These are phyloP conservation scores for Verbascum thapsus DNA, from an alignment of 257 asterid genomes.

Conservation along the genomic window DNA sequence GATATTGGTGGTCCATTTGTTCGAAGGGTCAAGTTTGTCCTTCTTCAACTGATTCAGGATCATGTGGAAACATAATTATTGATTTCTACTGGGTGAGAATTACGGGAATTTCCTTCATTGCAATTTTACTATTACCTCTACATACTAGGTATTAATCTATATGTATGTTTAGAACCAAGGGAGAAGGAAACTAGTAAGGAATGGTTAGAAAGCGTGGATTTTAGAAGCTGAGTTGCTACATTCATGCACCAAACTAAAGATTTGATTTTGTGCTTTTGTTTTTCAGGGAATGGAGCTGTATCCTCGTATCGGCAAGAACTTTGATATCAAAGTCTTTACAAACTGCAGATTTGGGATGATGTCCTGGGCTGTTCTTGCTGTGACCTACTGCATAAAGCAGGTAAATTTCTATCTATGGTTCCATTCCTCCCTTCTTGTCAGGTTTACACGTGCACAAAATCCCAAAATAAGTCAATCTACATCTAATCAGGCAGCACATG, in stretches of 20 bases:
- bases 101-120: constrained; percentile 10
- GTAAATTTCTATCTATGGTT: constrained; percentile 34
- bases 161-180: constrained; percentile 1
- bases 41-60: constrained; percentile 90
- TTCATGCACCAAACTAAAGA: constrained; percentile 16
- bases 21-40: constrained; percentile 85
- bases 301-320: constrained; percentile 95
- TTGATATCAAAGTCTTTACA: constrained; percentile 94
- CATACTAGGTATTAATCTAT: constrained; percentile 15
- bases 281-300: constrained; percentile 96
- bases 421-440: neutral
- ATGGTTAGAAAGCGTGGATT: constrained; percentile 14
- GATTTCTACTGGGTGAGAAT: constrained; percentile 93
- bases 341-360: constrained; percentile 99
- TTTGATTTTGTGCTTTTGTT: constrained; percentile 11
- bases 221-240: constrained; percentile 24
- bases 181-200: constrained; percentile 16
- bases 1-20: constrained; percentile 35
- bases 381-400: constrained; percentile 97
- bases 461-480: constrained; percentile 16
- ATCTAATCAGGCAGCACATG: neutral
- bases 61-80: constrained; percentile 80
- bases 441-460: neutral
- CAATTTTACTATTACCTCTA: constrained; percentile 10
- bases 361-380: constrained; percentile 97